These are phyloP conservation scores for Oemleria cerasiformis DNA, from an alignment of 306 rosid species.

Conservation along the genomic window DNA sequence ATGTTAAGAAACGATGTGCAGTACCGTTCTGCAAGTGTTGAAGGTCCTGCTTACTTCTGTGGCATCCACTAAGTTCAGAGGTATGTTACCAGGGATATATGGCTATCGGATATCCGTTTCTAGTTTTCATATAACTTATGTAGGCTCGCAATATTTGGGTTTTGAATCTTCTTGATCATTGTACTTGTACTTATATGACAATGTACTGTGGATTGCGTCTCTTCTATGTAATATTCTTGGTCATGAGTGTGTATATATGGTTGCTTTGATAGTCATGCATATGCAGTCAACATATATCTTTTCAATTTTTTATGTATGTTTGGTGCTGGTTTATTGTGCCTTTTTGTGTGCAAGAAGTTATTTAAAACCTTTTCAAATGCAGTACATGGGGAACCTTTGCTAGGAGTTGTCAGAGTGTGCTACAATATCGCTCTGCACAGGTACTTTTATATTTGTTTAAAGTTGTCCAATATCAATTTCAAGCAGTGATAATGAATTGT, in stretches of 20 bases:
- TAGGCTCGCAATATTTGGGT: not conserved
- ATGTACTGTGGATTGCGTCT: not conserved
- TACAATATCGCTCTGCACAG: conserved; percentile 98
- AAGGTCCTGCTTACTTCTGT: conserved; percentile 98
- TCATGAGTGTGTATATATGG: not conserved
- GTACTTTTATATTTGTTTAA: conserved; percentile 41
- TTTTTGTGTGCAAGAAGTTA: conserved; percentile 4
- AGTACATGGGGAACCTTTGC: conserved; percentile 94
- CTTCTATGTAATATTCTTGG: not conserved
- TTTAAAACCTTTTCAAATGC: conserved; percentile 29
- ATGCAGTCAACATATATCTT: conserved; percentile 7
- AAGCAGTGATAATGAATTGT: conserved; percentile 30
- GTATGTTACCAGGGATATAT: conserved; percentile 37
- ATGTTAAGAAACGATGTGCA: conserved; percentile 46
- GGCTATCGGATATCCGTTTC: conserved; percentile 14
- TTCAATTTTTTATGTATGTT: conserved; percentile 13
- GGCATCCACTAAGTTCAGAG: conserved; percentile 95
- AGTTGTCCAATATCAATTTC: conserved; percentile 24
- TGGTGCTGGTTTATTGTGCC: not conserved
- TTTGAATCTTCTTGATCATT: not conserved
- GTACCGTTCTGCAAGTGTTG: conserved; percentile 96
- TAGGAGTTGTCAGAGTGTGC: conserved; percentile 96
- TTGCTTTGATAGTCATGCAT: conserved; percentile 16
- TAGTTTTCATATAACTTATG: not conserved
- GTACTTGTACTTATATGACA: not conserved